A percentile compares a stretch with the other conserved stretches of the same genome.
These are phyloP conservation scores for Lactifluus subvellereus DNA, from an alignment of 768 basidiomycete genomes.

Conservation along the genomic window DNA sequence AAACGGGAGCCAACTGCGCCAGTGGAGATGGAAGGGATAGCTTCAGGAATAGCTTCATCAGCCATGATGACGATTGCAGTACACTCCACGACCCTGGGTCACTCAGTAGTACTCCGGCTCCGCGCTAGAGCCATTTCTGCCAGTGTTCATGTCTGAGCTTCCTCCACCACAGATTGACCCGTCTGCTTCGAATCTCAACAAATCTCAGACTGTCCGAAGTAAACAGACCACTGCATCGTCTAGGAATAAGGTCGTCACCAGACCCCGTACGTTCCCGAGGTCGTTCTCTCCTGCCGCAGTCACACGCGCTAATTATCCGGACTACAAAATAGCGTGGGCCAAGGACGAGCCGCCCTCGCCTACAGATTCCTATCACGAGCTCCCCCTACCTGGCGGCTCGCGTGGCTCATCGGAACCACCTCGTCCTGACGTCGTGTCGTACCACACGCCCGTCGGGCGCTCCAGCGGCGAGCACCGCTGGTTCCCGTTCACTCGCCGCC, in stretches of 20 bases:
- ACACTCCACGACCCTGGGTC: no score
- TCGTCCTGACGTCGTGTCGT: constrained; percentile 50
- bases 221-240: neutral
- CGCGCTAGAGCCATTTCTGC: neutral
- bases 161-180: neutral
- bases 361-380: constrained; percentile 35
- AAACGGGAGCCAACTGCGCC: constrained; percentile 79
- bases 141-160: constrained; percentile 2
- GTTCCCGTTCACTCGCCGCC: constrained; percentile 69
- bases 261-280: constrained; percentile 9
- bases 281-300: neutral
- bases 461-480: constrained; percentile 41
- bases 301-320: neutral
- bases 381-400: constrained; percentile 28
- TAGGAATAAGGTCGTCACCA: constrained; percentile 14
- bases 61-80: constrained; percentile 10
- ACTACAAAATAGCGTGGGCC: constrained; percentile 15
- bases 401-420: constrained; percentile 36
- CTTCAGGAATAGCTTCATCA: constrained; percentile 42
- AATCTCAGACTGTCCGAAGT: neutral
- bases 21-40: constrained; percentile 66
- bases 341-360: constrained; percentile 27
- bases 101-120: neutral
- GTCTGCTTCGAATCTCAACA: neutral
- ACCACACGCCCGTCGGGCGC: constrained; percentile 39